Conservation (phyloP, 1,139 yeast species). For the Zhuliangozyma parablackwelliae region DNA sequence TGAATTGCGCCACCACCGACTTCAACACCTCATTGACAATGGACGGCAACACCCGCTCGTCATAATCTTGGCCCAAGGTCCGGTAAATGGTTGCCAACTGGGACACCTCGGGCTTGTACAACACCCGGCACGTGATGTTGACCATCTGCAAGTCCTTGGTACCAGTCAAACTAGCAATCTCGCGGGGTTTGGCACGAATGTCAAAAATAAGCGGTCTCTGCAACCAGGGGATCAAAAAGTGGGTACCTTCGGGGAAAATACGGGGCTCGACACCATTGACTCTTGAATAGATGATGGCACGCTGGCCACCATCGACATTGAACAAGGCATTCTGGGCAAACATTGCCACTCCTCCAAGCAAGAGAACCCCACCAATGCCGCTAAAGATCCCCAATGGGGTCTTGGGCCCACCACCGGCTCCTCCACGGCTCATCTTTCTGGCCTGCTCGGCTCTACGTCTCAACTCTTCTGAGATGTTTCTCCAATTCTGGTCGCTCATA, state of each 20-base stretch:
- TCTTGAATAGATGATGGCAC: slow-evolving; percentile 93
- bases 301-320: slow-evolving; percentile 98
- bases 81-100: slow-evolving; percentile 83
- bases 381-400: slow-evolving; percentile 59
- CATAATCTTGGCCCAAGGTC: slow-evolving; percentile 90
- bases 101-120: slow-evolving; percentile 78
- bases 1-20: slow-evolving; percentile 96
- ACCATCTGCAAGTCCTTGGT: slow-evolving; percentile 99
- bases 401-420: slow-evolving; percentile 31
- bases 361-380: slow-evolving; percentile 73
- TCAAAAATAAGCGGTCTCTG: slow-evolving; percentile 92
- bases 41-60: slow-evolving; percentile 93
- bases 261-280: slow-evolving; percentile 80
- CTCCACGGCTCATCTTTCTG: slow-evolving; percentile 4
- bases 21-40: slow-evolving; percentile 95
- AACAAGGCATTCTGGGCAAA: slow-evolving; percentile 73
- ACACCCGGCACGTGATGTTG: slow-evolving; percentile 94
- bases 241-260: slow-evolving; percentile 93
- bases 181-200: slow-evolving; percentile 96
- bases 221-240: slow-evolving; percentile 88
- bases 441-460: slow-evolving; percentile 59
- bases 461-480: slow-evolving; percentile 58
- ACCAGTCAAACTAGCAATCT: slow-evolving; percentile 95
- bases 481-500: slow-evolving; percentile 62
- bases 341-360: slow-evolving; percentile 69